A percentile compares a stretch with the other conserved stretches of the same genome.
Conservation (phyloP, 371 early-diverging fungal genomes). For the Sporodiniella umbellata region DNA sequence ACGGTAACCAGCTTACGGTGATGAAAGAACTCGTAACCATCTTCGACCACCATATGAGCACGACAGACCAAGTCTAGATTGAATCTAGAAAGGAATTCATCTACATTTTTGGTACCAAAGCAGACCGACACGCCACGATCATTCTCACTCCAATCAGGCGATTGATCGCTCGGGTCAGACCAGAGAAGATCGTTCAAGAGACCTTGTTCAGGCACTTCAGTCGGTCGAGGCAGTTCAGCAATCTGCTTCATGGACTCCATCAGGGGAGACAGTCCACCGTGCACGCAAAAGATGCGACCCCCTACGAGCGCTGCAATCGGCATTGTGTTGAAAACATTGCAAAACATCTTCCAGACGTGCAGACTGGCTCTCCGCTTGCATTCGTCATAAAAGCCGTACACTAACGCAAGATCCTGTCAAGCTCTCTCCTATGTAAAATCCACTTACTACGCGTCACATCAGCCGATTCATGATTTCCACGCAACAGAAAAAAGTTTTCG, state of each 20-base stretch:
- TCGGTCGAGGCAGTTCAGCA: slow-evolving; percentile 76
- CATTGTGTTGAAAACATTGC: slow-evolving; percentile 94
- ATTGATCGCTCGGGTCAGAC: slow-evolving; percentile 80
- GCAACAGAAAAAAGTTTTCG: slow-evolving; percentile 91
- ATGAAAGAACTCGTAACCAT: slow-evolving; percentile 99
- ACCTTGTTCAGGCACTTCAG: slow-evolving; percentile 95
- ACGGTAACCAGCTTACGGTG: slow-evolving; percentile 93
- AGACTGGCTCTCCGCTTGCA: slow-evolving; percentile 91
- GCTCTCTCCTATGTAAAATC: not conserved
- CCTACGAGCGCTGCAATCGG: slow-evolving; percentile 95
- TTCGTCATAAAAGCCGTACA: slow-evolving; percentile 99
- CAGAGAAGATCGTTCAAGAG: slow-evolving; percentile 83
- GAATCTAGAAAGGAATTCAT: slow-evolving; percentile 78
- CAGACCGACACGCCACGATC: slow-evolving; percentile 96
- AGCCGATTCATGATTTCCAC: slow-evolving; percentile 98
- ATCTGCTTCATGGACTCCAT: slow-evolving; percentile 86
- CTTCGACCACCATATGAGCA: slow-evolving; percentile 97
- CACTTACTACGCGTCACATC: slow-evolving; percentile 82
- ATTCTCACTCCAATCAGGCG: slow-evolving; percentile 92
- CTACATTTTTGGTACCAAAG: slow-evolving; percentile 86
- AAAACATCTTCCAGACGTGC: slow-evolving; percentile 94
- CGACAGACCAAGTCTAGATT: slow-evolving; percentile 92
- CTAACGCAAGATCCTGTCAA: slow-evolving; percentile 3
- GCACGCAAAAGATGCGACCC: slow-evolving; percentile 93
- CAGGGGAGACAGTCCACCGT: slow-evolving; percentile 70